A percentile compares a stretch with the other conserved stretches of the same genome.
Conservation (phyloP, 1,284 basidiomycete genomes). For the Heterobasidion occidentale region DNA sequence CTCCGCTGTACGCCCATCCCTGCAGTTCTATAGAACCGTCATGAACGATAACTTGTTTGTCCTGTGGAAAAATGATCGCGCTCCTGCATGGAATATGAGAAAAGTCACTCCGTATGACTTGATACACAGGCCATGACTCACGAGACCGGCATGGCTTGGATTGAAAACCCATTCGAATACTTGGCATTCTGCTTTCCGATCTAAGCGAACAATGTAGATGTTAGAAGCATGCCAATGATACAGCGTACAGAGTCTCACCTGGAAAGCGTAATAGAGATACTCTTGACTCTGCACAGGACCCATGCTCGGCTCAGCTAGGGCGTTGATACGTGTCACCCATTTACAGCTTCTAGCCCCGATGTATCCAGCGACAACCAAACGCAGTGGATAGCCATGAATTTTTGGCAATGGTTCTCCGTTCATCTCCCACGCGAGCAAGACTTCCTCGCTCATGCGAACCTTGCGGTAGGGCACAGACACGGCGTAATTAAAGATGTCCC, state of each 20-base stretch:
- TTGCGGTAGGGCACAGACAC: constrained; percentile 49
- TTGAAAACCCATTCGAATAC: constrained; percentile 45
- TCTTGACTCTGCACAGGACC: constrained; percentile 48
- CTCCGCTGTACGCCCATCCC: constrained; percentile 50
- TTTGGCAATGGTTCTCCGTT: constrained; percentile 46
- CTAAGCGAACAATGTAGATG: constrained; percentile 6
- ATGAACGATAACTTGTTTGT: constrained; percentile 42
- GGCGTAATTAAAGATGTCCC: constrained; percentile 44
- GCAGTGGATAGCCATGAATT: constrained; percentile 48
- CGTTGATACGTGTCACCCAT: constrained; percentile 50
- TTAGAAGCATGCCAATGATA: no score
- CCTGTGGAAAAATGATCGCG: constrained; percentile 37
- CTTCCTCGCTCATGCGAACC: constrained; percentile 40
- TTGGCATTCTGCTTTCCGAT: constrained; percentile 44
- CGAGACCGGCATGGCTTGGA: constrained; percentile 52
- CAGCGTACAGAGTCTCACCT: constrained; percentile 9
- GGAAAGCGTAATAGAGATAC: constrained; percentile 36
- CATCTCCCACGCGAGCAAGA: constrained; percentile 54
- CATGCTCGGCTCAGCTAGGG: constrained; percentile 37
- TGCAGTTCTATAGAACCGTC: constrained; percentile 36
- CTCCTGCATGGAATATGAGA: constrained; percentile 25
- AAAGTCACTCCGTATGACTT: not conserved
- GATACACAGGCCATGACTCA: constrained; percentile 17
- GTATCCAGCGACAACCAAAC: constrained; percentile 46
- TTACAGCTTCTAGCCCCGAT: constrained; percentile 52